Percentiles rank a stretch among this genome's conserved stretches.
phyloP scores from a whole-genome alignment of 345 rosid species.

The Eucalyptus sp. region DNA sequence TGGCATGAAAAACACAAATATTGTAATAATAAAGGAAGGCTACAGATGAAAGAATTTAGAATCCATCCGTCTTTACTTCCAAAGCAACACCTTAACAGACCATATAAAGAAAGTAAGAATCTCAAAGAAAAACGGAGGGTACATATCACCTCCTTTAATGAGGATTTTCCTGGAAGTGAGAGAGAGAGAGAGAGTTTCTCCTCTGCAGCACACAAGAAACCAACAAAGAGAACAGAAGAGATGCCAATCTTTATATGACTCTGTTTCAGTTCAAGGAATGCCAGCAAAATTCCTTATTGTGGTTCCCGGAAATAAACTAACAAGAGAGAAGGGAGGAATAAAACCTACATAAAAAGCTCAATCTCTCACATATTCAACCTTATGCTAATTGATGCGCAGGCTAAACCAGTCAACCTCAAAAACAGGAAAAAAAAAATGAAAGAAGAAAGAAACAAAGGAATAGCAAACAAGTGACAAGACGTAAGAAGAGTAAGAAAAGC shows the following conservation, averaged over 20 bases:
- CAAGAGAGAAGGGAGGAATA: neutral
- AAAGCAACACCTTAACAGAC: neutral
- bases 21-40: neutral
- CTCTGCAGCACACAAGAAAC: neutral
- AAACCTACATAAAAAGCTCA: neutral
- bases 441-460: neutral
- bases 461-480: neutral
- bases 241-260: neutral
- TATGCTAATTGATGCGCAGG: neutral
- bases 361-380: neutral
- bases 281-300: neutral
- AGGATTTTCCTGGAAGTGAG: neutral
- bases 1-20: neutral
- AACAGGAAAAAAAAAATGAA: neutral
- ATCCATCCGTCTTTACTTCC: neutral
- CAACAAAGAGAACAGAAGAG: neutral
- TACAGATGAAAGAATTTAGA: neutral
- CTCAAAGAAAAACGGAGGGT: neutral
- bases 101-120: neutral
- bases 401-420: neutral
- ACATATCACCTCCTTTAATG: neutral
- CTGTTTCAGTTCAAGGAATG: neutral
- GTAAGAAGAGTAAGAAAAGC: neutral
- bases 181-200: neutral
- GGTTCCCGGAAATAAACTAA: neutral